Percentiles rank a stretch among this genome's conserved stretches.
phyloP scores from a whole-genome alignment of 2,329 filamentous ascomycete species.

The Zymoseptoria passerinii region DNA sequence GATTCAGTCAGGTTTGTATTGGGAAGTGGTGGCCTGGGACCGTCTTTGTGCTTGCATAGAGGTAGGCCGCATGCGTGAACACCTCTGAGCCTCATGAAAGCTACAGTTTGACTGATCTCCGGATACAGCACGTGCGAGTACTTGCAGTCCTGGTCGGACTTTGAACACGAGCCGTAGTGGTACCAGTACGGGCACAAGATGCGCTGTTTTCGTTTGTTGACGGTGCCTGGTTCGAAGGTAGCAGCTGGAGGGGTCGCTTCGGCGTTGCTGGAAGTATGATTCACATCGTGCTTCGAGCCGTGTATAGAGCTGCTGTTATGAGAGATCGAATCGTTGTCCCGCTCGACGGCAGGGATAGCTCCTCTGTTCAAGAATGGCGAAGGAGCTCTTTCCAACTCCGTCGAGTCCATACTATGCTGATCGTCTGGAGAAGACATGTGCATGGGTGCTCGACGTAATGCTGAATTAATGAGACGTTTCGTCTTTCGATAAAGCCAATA shows the following conservation, averaged over 20 bases:
- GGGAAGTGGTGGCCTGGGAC: too few relatives aligned
- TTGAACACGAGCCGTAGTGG: neutral
- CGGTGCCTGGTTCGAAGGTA: neutral
- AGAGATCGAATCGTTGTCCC: neutral
- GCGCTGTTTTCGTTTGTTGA: neutral
- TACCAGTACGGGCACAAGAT: conserved; percentile 1
- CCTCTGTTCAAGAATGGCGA: neutral
- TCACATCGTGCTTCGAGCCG: neutral
- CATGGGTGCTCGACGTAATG: neutral
- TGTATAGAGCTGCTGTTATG: neutral
- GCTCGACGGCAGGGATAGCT: neutral
- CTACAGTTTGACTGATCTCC: neutral
- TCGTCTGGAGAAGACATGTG: neutral
- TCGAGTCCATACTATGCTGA: neutral
- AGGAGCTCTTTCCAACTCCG: neutral
- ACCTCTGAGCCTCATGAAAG: neutral
- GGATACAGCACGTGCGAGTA: neutral
- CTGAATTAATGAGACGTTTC: neutral
- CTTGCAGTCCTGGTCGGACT: neutral
- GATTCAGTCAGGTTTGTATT: neutral
- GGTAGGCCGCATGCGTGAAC: neutral
- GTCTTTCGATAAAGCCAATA: neutral
- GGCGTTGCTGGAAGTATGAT: neutral
- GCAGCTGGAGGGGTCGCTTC: neutral
- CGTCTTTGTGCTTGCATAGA: neutral